Percentiles rank a stretch among this genome's conserved stretches.
These are phyloP conservation scores for Brassica incana DNA, from an alignment of 345 rosid genomes.

Conservation along the genomic window DNA sequence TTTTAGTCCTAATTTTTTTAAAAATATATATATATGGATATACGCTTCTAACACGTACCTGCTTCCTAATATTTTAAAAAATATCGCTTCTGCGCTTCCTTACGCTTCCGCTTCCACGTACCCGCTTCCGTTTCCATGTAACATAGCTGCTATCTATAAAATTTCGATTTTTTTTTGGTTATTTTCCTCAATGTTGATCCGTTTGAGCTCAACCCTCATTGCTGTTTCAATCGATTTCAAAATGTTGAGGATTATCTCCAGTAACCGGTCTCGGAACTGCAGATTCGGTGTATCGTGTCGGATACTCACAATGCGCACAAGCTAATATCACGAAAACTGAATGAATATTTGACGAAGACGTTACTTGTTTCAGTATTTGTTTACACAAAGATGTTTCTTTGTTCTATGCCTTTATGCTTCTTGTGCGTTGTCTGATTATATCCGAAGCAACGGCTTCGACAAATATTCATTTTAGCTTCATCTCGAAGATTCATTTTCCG, in stretches of 20 bases:
- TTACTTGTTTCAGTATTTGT: conserved; percentile 3
- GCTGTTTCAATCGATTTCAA: conserved; percentile 32
- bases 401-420: conserved; percentile 9
- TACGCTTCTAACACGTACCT: too few species aligned
- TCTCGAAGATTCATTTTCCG: conserved; percentile 50
- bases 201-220: conserved; percentile 28
- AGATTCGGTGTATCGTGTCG: conserved; percentile 44
- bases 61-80: too few species aligned
- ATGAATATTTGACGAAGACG: conserved; percentile 4
- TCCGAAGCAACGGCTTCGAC: not conserved
- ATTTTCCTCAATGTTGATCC: conserved; percentile 26
- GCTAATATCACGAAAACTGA: conserved; percentile 40
- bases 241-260: conserved; percentile 25
- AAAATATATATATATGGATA: too few species aligned
- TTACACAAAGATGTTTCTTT: conserved; percentile 16
- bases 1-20: too few species aligned
- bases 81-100: too few species aligned
- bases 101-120: too few species aligned
- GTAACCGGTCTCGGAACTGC: conserved; percentile 39
- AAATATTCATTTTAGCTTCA: not conserved
- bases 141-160: not conserved
- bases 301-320: conserved; percentile 45
- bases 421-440: conserved; percentile 7
- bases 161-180: not conserved
- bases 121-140: too few species aligned